phyloP scores from a whole-genome alignment of 768 basidiomycete species.

The Mycena capillaripes region DNA sequence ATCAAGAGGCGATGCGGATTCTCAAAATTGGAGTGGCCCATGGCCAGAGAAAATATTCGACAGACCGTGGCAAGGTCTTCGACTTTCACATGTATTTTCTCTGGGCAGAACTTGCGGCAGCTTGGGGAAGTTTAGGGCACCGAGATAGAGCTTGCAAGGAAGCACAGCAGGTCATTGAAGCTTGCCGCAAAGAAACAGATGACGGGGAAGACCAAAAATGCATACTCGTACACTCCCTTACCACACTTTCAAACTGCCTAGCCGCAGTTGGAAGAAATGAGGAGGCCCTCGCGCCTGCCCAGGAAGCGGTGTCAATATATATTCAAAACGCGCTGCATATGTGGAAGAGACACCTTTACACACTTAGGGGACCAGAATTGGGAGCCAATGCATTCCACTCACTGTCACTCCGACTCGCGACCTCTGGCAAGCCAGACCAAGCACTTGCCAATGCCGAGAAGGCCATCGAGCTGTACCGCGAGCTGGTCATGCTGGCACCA shows the following conservation, averaged over 20 bases:
- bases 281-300: neutral
- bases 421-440: neutral
- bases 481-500: neutral
- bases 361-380: neutral
- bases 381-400: neutral
- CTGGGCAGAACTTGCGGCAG: neutral
- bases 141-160: neutral
- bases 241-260: constrained; percentile 17
- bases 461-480: neutral
- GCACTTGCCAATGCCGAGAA: neutral
- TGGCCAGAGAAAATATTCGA: neutral
- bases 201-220: neutral
- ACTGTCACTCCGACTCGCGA: neutral
- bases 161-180: neutral
- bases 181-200: neutral
- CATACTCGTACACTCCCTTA: neutral
- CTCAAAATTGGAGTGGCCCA: neutral
- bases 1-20: neutral
- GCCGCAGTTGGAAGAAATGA: constrained; percentile 1
- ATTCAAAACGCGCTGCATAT: neutral
- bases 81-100: neutral
- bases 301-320: no score
- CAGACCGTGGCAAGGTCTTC: neutral
- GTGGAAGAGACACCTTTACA: neutral
- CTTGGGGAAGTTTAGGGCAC: neutral